A percentile compares a stretch with the other conserved stretches of the same genome.
These are phyloP conservation scores for Mallotus nudiflorus DNA, from an alignment of 345 rosid species.

Conservation along the genomic window DNA sequence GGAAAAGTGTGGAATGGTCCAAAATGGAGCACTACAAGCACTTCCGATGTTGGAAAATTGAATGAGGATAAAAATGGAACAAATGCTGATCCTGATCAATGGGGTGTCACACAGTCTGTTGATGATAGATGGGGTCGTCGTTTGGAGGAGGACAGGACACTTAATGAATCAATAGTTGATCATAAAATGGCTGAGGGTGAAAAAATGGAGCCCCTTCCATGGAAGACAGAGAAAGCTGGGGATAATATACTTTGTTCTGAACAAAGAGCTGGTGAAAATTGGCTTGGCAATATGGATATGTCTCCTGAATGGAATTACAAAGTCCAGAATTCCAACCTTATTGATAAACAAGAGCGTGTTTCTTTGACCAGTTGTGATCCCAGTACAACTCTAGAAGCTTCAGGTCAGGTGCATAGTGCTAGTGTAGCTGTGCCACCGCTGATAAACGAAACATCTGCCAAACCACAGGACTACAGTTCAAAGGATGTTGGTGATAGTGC, in stretches of 20 bases:
- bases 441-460: constrained; percentile 29
- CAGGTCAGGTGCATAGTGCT: constrained; percentile 27
- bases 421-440: constrained; percentile 30
- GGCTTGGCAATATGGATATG: constrained; percentile 71
- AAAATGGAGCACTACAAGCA: constrained; percentile 36
- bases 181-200: constrained; percentile 27
- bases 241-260: constrained; percentile 32
- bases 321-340: constrained; percentile 38
- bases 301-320: constrained; percentile 83
- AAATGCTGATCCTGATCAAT: constrained; percentile 29
- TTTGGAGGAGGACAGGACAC: constrained; percentile 25
- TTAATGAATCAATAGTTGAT: constrained; percentile 24
- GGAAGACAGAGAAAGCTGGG: constrained; percentile 35
- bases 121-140: constrained; percentile 39
- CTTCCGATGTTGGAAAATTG: constrained; percentile 34
- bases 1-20: constrained; percentile 42
- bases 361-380: constrained; percentile 30
- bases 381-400: constrained; percentile 22
- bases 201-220: constrained; percentile 24
- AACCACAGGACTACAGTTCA: constrained; percentile 27
- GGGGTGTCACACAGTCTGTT: constrained; percentile 34
- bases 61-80: constrained; percentile 35
- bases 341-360: constrained; percentile 37
- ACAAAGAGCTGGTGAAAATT: constrained; percentile 44
- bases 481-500: constrained; percentile 24